Evolutionary conservation across 129 eudicot genomes (phyloP), one percentile per base, ranked within the genome.

Genomic region (Flaveria bidentis): DNA sequence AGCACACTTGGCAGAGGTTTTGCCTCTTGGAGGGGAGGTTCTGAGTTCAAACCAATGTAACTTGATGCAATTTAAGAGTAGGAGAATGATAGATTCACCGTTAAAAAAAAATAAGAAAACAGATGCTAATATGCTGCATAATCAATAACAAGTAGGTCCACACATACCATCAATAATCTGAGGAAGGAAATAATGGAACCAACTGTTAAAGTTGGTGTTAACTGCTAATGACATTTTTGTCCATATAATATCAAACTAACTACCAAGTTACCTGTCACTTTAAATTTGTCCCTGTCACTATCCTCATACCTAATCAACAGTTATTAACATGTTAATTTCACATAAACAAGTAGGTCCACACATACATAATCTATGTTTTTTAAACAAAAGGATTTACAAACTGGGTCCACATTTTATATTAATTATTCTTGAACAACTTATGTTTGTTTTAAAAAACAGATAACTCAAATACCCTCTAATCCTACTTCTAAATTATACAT

Each of bases 211-310:
- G 66, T 79, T 64, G 45, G 58, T 26, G 74, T 71, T 45, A 50
- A 30, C 63, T 66, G 51, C 10, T 80, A 74, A 30, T 74, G 83
- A 79, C 60, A 52, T 80, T 17, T 30, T 80, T 73, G 71, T n/a
- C 71, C 28, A 66, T 14, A 73, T 55, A 67, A 55, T 42, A 73
- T 66, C 68, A 45, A 72, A 44, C 74, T 53, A 80, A 74, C 69
- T 53, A 80, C 79, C 47, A 62, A 73, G 44, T 80, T 66, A 67
- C 69, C 61, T 66, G 84, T 56, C 84, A 46, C 70, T 45, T 66
- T 45, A 10, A 69, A 64, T 4, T 55, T 17, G 26, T 63, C 67
- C 15, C 17, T 41, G 51, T 67, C 75, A 20, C 30, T 67, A 74
- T 45, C 36, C 45, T 36, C 25, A 28, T 33, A 56, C 64, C 69